phyloP scores from a whole-genome alignment of 768 basidiomycete species.

The Phaeolepiota aurea region DNA sequence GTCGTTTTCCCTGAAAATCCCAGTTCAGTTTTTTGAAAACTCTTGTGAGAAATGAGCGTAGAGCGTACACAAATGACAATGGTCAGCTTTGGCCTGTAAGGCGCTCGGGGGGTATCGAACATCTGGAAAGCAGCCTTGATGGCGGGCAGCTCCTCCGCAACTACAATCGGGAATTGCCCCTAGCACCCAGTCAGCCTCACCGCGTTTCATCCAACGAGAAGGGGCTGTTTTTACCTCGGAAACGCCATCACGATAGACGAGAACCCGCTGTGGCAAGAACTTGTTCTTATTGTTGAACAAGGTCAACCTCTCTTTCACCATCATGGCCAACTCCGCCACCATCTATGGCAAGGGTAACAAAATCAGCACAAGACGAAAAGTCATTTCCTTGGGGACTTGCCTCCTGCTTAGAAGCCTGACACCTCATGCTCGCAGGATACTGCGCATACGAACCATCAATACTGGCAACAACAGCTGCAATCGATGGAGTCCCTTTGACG shows the following conservation, averaged over 20 bases:
- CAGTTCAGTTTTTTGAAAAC: too few species aligned
- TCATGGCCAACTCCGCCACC: constrained; percentile 55
- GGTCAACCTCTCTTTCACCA: constrained; percentile 61
- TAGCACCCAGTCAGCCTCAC: constrained; percentile 16
- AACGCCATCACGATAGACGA: constrained; percentile 78
- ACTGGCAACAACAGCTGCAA: constrained; percentile 82
- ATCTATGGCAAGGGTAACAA: constrained; percentile 53
- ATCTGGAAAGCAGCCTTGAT: constrained; percentile 52
- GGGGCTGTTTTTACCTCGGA: constrained; percentile 48
- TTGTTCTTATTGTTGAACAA: constrained; percentile 40
- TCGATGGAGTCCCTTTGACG: constrained; percentile 67
- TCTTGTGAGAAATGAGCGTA: too few species aligned
- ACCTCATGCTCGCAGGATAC: constrained; percentile 65
- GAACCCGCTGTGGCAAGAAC: constrained; percentile 54
- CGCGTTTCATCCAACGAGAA: constrained; percentile 13
- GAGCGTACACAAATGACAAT: constrained; percentile 70
- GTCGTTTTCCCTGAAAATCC: constrained; percentile 31
- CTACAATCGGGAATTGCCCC: constrained; percentile 66
- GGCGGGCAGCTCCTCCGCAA: constrained; percentile 55
- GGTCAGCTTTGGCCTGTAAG: constrained; percentile 49
- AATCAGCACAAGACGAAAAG: too few species aligned
- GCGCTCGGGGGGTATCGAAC: constrained; percentile 28
- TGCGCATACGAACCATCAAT: constrained; percentile 56
- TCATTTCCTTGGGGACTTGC: too few species aligned
- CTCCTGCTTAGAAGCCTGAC: constrained; percentile 74